A percentile compares a stretch with the other conserved stretches of the same genome.
Evolutionary conservation across 345 rosid species (phyloP).

Genomic region (Durio zibethinus): DNA sequence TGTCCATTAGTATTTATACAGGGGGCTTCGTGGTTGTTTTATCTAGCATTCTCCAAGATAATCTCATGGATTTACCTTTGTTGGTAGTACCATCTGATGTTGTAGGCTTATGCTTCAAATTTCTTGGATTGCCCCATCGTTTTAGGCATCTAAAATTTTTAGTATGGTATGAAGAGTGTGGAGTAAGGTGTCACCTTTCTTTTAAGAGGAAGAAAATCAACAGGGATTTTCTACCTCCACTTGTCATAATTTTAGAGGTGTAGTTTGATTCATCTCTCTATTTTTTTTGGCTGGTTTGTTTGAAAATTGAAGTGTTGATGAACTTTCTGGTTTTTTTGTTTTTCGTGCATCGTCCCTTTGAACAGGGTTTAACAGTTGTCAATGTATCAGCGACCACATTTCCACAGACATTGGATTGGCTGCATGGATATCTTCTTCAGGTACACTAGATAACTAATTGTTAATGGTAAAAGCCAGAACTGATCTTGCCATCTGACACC

Average conservation of each 20-base stretch:
- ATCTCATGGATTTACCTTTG: not conserved
- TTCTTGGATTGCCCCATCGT: not conserved
- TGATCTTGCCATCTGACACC: not conserved
- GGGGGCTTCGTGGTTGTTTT: not conserved
- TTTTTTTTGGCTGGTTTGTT: not conserved
- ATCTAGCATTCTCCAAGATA: not conserved
- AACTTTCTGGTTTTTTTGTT: not conserved
- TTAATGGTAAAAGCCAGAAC: not conserved
- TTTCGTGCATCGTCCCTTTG: not conserved
- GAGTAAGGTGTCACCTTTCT: not conserved
- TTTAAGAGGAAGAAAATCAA: not conserved
- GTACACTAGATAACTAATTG: slow-evolving; percentile 28
- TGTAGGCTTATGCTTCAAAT: not conserved
- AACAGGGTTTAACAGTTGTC: slow-evolving; percentile 69
- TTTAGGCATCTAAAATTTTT: not conserved
- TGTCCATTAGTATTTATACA: not conserved
- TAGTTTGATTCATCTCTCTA: not conserved
- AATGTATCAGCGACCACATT: slow-evolving; percentile 85
- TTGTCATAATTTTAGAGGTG: not conserved
- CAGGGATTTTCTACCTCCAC: not conserved
- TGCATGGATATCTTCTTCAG: slow-evolving; percentile 91
- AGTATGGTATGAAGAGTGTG: not conserved
- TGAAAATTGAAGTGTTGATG: not conserved
- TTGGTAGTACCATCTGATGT: not conserved
- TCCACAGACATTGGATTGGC: slow-evolving; percentile 81